A percentile compares a stretch with the other conserved stretches of the same genome.
phyloP scores from a whole-genome alignment of 2,329 filamentous ascomycete genomes.

The Nigrospora sphaerica region DNA sequence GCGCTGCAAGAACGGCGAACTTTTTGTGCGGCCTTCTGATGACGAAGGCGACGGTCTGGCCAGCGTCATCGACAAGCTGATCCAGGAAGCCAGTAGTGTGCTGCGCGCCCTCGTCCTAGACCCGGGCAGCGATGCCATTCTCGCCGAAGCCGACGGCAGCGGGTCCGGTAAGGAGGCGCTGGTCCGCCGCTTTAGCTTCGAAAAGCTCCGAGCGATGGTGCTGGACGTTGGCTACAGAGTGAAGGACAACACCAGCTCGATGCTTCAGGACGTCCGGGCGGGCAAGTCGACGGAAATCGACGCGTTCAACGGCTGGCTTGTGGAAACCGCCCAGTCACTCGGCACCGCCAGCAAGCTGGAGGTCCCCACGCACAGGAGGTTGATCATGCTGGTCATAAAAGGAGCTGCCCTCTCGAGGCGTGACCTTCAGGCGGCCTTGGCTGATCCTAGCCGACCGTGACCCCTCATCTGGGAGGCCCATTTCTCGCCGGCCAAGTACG shows the following conservation, averaged over 20 bases:
- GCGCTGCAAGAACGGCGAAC: conserved; percentile 67
- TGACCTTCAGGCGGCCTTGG: not conserved
- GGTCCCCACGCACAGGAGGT: conserved; percentile 27
- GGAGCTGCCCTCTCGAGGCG: conserved; percentile 15
- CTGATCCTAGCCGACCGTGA: too few species aligned
- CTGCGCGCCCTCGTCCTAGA: conserved; percentile 62
- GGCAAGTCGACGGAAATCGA: conserved; percentile 47
- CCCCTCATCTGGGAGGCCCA: too few species aligned
- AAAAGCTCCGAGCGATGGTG: conserved; percentile 36
- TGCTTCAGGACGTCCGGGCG: conserved; percentile 51
- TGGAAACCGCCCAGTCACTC: conserved; percentile 36
- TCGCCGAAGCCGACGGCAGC: conserved; percentile 11
- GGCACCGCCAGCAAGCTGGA: conserved; percentile 15
- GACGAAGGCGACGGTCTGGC: conserved; percentile 37
- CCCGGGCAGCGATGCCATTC: conserved; percentile 33
- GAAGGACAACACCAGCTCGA: conserved; percentile 49
- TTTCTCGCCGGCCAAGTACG: too few species aligned
- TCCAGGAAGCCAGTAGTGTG: conserved; percentile 70
- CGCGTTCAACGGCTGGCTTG: conserved; percentile 54
- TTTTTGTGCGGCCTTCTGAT: conserved; percentile 42
- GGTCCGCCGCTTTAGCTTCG: conserved; percentile 35
- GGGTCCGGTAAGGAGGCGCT: conserved; percentile 8
- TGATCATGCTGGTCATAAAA: conserved; percentile 36
- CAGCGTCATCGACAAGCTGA: conserved; percentile 58
- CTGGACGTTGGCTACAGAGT: conserved; percentile 40